Percentiles rank a stretch among this genome's conserved stretches.
phyloP scores from a whole-genome alignment of 257 asterid species.

The Nicotiana noctiflora region DNA sequence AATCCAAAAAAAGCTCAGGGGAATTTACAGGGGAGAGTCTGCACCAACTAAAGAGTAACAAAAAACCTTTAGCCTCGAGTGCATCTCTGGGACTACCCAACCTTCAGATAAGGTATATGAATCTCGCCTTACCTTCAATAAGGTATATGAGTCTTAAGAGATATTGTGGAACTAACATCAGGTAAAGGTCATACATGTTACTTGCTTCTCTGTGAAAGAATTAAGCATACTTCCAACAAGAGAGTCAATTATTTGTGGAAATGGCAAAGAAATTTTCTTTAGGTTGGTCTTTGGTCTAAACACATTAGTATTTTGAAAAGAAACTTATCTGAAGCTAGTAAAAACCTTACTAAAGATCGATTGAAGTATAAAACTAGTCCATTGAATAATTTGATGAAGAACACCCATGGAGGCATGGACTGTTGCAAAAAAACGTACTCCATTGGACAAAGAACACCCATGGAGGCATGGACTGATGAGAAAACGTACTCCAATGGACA shows the following conservation, averaged over 20 bases:
- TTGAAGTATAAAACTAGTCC: background rate
- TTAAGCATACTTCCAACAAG: background rate
- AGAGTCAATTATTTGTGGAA: background rate
- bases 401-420: constrained; percentile 1
- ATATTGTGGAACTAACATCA: background rate
- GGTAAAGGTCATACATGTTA: background rate
- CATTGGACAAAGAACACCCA: background rate
- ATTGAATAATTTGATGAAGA: background rate
- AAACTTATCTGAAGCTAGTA: background rate
- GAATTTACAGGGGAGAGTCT: no score
- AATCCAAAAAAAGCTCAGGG: no score
- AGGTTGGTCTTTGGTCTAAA: background rate
- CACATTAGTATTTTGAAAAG: background rate
- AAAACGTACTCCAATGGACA: background rate
- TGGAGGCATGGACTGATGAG: background rate
- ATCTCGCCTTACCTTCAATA: background rate
- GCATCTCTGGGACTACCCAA: no score
- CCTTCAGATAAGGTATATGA: no score
- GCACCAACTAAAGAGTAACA: no score
- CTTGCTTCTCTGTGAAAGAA: background rate
- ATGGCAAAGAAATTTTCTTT: background rate
- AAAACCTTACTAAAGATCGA: background rate
- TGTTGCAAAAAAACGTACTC: background rate
- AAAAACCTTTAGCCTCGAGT: no score
- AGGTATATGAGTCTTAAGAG: background rate